Percentiles rank a stretch among this genome's conserved stretches.
These are phyloP conservation scores for Puccinia horiana DNA, from an alignment of 1,284 basidiomycete species.

Conservation along the genomic window DNA sequence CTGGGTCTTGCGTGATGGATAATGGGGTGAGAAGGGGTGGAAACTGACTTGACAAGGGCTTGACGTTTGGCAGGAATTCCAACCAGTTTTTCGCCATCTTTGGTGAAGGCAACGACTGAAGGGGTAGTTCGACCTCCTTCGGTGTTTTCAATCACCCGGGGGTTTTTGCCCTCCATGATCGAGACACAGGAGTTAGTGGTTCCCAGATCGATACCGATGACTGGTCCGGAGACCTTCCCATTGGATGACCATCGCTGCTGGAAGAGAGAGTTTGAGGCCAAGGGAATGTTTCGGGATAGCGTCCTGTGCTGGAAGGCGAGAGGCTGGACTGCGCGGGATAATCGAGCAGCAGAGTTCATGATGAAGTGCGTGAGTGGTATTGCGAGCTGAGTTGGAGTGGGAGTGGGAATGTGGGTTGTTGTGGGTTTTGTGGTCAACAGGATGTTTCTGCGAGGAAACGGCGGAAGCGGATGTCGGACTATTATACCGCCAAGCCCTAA, in stretches of 20 bases:
- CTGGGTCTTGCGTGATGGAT: constrained; percentile 53
- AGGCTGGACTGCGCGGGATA: constrained; percentile 40
- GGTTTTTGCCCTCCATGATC: constrained; percentile 90
- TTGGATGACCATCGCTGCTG: constrained; percentile 40
- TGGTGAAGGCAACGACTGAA: constrained; percentile 97
- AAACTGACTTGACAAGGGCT: constrained; percentile 85
- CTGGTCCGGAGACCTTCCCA: constrained; percentile 62
- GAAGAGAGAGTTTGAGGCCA: constrained; percentile 2
- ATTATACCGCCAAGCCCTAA: too few relatives aligned
- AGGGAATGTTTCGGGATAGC: constrained; percentile 15
- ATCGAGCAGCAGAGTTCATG: constrained; percentile 37
- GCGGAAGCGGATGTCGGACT: neutral
- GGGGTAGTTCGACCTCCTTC: constrained; percentile 98
- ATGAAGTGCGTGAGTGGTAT: neutral
- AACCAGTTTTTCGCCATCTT: constrained; percentile 79
- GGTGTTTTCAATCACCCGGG: constrained; percentile 93
- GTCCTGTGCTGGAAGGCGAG: constrained; percentile 3
- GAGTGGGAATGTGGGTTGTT: neutral
- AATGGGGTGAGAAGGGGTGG: neutral
- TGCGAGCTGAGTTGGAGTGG: neutral
- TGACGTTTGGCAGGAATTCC: constrained; percentile 97
- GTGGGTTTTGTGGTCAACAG: neutral
- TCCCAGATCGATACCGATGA: constrained; percentile 63
- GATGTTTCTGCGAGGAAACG: neutral
- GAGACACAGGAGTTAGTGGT: constrained; percentile 84